Percentiles rank a stretch among this genome's conserved stretches.
phyloP scores from a whole-genome alignment of 495 filamentous ascomycete genomes.

The Talaromyces nanjingensis region DNA sequence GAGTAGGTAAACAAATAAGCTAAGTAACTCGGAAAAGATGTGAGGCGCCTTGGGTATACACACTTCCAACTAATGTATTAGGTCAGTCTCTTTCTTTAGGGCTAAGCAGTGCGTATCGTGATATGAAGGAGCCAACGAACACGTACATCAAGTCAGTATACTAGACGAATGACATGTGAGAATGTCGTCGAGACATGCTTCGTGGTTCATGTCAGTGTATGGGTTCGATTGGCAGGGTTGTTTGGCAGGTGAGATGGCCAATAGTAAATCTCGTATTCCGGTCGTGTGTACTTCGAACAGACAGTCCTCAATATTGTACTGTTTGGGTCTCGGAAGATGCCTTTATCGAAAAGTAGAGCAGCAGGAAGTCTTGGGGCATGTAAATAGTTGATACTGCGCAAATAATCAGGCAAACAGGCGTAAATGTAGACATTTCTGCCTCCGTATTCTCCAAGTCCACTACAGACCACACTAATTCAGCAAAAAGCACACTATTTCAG shows the following conservation, averaged over 20 bases:
- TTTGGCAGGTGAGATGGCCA: not conserved
- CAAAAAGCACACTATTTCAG: not conserved
- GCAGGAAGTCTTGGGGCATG: not conserved
- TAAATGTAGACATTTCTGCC: not conserved
- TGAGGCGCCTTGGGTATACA: constrained; percentile 1
- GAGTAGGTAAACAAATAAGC: not conserved
- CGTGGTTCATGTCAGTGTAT: not conserved
- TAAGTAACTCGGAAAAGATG: not conserved
- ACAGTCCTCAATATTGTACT: too few relatives aligned
- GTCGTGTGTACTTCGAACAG: too few relatives aligned
- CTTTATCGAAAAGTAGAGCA: too few relatives aligned
- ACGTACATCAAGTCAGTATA: not conserved
- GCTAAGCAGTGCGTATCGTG: not conserved
- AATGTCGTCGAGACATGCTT: not conserved
- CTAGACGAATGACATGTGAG: not conserved
- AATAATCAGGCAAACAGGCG: not conserved
- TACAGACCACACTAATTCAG: not conserved
- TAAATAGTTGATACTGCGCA: too few relatives aligned
- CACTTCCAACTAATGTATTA: constrained; percentile 2
- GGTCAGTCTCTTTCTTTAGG: not conserved
- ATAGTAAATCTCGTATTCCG: not conserved
- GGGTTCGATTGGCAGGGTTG: not conserved
- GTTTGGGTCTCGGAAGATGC: too few relatives aligned
- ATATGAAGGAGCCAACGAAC: not conserved
- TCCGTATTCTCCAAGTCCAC: not conserved